phyloP scores from a whole-genome alignment of 2,329 filamentous ascomycete genomes.

The Fusarium subglutinans region DNA sequence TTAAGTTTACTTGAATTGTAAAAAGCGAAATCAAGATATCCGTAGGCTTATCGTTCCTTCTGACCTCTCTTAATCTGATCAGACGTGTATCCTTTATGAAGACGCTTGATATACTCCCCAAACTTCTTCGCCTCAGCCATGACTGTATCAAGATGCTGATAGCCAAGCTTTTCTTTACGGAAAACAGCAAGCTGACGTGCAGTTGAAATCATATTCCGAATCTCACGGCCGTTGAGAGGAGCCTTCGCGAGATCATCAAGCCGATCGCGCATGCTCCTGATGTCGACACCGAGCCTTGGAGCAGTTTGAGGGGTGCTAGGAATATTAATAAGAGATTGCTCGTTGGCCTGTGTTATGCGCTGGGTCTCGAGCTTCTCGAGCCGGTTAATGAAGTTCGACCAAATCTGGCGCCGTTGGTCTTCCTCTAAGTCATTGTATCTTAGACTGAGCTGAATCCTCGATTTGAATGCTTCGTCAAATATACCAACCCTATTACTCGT shows the following conservation, averaged over 20 bases:
- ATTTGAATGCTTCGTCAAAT: background rate
- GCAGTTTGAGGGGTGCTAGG: background rate
- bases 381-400: background rate
- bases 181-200: background rate
- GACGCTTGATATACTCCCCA: background rate
- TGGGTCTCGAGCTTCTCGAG: background rate
- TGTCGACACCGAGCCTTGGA: background rate
- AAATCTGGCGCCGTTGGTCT: background rate
- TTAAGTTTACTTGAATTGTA: fast-evolving
- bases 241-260: background rate
- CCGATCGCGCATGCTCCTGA: background rate
- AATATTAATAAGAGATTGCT: fast-evolving
- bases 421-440: background rate
- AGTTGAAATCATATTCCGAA: background rate
- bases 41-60: background rate
- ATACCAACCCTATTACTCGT: background rate
- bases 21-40: background rate
- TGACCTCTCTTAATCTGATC: background rate
- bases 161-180: background rate
- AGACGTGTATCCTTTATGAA: background rate
- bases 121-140: background rate
- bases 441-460: background rate
- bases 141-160: background rate
- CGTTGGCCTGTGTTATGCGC: fast-evolving
- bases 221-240: background rate